Percentiles rank a stretch among this genome's conserved stretches.
Evolutionary conservation across 441 rosid genomes (phyloP).

Genomic region (Syzygium malaccense): DNA sequence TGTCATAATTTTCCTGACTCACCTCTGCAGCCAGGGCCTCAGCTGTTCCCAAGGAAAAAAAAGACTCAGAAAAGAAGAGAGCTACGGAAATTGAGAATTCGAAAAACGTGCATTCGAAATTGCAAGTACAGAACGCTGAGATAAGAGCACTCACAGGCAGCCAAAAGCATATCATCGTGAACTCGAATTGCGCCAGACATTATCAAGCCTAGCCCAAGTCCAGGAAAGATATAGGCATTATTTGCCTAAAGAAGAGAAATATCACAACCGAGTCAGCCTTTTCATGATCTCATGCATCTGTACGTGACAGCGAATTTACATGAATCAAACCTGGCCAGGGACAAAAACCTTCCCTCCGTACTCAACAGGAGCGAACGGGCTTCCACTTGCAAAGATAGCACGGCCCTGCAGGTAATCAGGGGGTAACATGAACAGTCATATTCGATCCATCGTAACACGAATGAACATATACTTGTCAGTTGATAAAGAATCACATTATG

Average conservation of each 20-base stretch:
- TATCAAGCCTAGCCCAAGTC: constrained; percentile 77
- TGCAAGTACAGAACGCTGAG: neutral
- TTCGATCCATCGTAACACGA: neutral
- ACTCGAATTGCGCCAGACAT: constrained; percentile 92
- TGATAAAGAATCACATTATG: neutral
- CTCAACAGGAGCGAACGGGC: constrained; percentile 71
- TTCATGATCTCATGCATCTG: neutral
- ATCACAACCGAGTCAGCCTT: neutral
- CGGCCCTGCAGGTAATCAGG: constrained; percentile 46
- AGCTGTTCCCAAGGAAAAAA: constrained; percentile 26
- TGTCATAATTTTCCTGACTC: constrained; percentile 63
- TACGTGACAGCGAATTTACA: neutral
- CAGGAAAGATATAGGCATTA: constrained; percentile 90
- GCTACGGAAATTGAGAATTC: neutral
- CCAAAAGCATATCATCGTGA: constrained; percentile 86
- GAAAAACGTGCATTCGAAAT: neutral
- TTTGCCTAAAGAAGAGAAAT: constrained; percentile 44
- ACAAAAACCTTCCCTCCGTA: constrained; percentile 43
- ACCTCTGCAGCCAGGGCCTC: constrained; percentile 85
- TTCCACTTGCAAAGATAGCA: constrained; percentile 83
- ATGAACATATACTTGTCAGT: neutral
- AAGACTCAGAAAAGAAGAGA: neutral
- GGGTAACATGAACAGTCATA: neutral
- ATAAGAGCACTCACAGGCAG: constrained; percentile 41
- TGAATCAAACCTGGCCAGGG: constrained; percentile 64